Percentiles rank a stretch among this genome's conserved stretches.
Evolutionary conservation across 768 basidiomycete genomes (phyloP).

Genomic region (Phanerodontia chrysosporium): DNA sequence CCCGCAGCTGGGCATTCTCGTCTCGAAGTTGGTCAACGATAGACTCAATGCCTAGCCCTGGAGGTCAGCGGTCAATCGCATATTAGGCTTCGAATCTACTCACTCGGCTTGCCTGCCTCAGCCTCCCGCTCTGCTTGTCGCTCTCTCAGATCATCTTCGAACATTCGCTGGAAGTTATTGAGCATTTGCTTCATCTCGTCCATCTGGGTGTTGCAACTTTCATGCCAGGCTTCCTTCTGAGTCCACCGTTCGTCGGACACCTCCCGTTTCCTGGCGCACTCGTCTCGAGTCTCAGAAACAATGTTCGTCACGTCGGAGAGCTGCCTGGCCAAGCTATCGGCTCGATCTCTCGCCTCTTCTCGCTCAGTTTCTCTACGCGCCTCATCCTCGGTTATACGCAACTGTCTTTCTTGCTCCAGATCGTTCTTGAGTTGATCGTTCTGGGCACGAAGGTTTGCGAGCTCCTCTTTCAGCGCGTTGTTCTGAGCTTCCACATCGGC

Average conservation of each 20-base stretch:
- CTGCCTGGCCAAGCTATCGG: constrained; percentile 56
- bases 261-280: constrained; percentile 55
- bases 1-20: constrained; percentile 55
- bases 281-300: constrained; percentile 62
- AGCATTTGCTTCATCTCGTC: constrained; percentile 55
- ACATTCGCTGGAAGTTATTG: constrained; percentile 53
- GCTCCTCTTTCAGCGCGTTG: constrained; percentile 56
- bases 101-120: constrained; percentile 55
- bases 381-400: constrained; percentile 53
- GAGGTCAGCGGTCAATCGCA: constrained; percentile 7
- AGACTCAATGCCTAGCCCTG: constrained; percentile 50
- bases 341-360: constrained; percentile 52
- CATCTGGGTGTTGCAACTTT: constrained; percentile 54
- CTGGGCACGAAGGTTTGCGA: constrained; percentile 42
- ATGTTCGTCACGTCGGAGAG: constrained; percentile 70
- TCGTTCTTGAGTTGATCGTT: constrained; percentile 42
- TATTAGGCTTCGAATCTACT: constrained; percentile 17
- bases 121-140: constrained; percentile 48
- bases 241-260: constrained; percentile 58
- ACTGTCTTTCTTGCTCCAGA: constrained; percentile 48
- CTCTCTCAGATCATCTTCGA: constrained; percentile 53
- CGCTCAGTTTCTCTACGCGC: constrained; percentile 60
- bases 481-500: constrained; percentile 53
- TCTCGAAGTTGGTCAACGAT: constrained; percentile 54
- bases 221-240: constrained; percentile 55